phyloP scores from a whole-genome alignment of 1,139 yeast genomes.

The Candida buenavistaensis region DNA sequence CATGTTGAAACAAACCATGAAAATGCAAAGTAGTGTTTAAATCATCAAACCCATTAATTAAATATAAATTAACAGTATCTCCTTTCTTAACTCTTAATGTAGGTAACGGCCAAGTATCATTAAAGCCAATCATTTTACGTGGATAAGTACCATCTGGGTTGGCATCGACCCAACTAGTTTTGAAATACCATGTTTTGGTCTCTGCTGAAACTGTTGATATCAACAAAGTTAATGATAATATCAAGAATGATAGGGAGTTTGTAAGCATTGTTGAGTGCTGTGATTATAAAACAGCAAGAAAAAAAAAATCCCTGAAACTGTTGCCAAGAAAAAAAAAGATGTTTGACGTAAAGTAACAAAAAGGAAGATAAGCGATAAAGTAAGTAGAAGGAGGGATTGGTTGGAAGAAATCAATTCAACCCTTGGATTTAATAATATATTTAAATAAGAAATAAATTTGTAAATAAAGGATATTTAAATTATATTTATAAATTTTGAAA shows the following conservation, averaged over 20 bases:
- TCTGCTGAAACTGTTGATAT: slow-evolving; percentile 27
- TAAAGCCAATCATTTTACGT: slow-evolving; percentile 62
- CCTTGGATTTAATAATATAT: no score
- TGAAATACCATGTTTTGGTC: slow-evolving; percentile 54
- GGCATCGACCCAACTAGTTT: slow-evolving; percentile 54
- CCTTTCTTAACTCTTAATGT: slow-evolving; percentile 61
- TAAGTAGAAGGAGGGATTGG: no score
- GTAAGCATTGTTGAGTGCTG: no score
- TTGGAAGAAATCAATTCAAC: no score
- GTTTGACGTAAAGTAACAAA: no score
- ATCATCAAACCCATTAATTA: slow-evolving; percentile 57
- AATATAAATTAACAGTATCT: slow-evolving; percentile 58
- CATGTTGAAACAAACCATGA: slow-evolving; percentile 72
- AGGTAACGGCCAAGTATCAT: slow-evolving; percentile 76
- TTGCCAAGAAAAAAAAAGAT: no score
- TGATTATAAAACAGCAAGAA: no score
- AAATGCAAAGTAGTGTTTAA: slow-evolving; percentile 67
- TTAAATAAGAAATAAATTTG: no score
- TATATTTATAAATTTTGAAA: no score
- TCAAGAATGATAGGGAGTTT: slow-evolving; percentile 5
- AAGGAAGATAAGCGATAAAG: no score
- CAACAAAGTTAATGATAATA: slow-evolving; percentile 6
- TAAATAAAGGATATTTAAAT: no score
- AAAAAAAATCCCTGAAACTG: no score
- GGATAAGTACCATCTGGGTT: slow-evolving; percentile 64